Conservation (phyloP, 768 basidiomycete species). For the Termitomyces heimii region DNA sequence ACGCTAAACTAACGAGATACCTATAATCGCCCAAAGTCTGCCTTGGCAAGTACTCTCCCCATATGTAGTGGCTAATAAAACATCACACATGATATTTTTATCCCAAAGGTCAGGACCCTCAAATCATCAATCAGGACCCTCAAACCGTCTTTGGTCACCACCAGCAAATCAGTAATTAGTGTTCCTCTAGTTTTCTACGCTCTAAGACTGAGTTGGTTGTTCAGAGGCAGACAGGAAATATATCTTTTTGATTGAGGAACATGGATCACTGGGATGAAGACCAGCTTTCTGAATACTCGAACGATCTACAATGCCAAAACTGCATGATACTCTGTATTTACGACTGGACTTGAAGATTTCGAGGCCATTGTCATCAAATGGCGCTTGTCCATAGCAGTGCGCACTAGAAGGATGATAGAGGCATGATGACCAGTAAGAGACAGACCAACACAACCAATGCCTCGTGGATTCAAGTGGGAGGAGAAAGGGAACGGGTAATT, state of each 20-base stretch:
- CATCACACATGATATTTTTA: background rate
- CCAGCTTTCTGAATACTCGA: background rate
- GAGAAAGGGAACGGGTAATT: conserved; percentile 1
- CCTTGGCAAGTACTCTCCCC: background rate
- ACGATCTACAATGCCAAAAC: background rate
- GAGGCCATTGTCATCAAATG: background rate
- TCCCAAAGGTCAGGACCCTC: background rate
- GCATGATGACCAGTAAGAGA: background rate
- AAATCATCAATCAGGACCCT: too few species aligned
- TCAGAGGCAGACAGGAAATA: background rate
- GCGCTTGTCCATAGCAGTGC: background rate
- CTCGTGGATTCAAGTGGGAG: background rate
- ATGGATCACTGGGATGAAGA: background rate
- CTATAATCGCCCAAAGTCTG: background rate
- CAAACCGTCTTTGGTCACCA: background rate
- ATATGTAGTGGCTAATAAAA: background rate
- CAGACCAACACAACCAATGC: background rate
- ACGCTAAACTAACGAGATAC: background rate
- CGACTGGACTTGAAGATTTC: background rate
- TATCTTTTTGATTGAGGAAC: background rate
- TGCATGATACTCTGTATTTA: background rate
- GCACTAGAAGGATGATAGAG: background rate
- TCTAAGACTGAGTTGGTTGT: background rate
- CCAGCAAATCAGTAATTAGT: background rate
- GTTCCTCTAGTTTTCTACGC: too few species aligned